Percentiles rank a stretch among this genome's conserved stretches.
Evolutionary conservation across 257 asterid species (phyloP).

Genomic region (Rhazya stricta): DNA sequence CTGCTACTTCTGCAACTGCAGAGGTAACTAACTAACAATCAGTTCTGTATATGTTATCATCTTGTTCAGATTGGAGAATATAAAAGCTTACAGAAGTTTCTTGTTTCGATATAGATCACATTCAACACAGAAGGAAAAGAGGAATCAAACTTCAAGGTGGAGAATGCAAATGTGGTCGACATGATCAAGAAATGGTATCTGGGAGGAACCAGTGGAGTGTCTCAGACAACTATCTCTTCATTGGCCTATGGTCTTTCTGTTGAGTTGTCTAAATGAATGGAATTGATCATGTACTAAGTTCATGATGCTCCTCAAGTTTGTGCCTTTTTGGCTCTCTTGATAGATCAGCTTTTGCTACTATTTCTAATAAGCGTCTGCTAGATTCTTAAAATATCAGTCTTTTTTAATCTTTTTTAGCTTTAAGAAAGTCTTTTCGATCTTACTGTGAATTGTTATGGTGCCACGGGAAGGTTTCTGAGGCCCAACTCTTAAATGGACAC

Average conservation of each 20-base stretch:
- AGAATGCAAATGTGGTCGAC: constrained; percentile 71
- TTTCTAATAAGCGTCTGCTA: too few relatives aligned
- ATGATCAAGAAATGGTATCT: constrained; percentile 78
- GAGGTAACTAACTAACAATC: constrained; percentile 33
- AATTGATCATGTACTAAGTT: neutral
- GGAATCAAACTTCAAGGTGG: constrained; percentile 54
- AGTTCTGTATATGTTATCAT: too few relatives aligned
- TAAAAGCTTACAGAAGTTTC: neutral
- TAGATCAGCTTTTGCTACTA: neutral
- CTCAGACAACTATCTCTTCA: constrained; percentile 68
- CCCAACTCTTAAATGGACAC: too few relatives aligned
- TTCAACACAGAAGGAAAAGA: constrained; percentile 55
- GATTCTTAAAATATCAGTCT: neutral
- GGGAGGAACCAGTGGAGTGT: constrained; percentile 62
- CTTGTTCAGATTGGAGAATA: neutral
- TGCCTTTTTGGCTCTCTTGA: neutral
- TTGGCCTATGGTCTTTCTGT: constrained; percentile 42
- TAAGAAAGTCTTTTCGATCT: too few relatives aligned
- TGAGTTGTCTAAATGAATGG: constrained; percentile 25
- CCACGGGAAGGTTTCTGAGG: too few relatives aligned
- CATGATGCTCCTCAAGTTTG: neutral
- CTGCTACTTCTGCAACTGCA: constrained; percentile 37
- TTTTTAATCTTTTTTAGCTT: too few relatives aligned
- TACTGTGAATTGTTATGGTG: too few relatives aligned
- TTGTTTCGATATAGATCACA: constrained; percentile 40